These are phyloP conservation scores for Kluyveromyces sp. DNA, from an alignment of 1,139 yeast species.

Conservation along the genomic window DNA sequence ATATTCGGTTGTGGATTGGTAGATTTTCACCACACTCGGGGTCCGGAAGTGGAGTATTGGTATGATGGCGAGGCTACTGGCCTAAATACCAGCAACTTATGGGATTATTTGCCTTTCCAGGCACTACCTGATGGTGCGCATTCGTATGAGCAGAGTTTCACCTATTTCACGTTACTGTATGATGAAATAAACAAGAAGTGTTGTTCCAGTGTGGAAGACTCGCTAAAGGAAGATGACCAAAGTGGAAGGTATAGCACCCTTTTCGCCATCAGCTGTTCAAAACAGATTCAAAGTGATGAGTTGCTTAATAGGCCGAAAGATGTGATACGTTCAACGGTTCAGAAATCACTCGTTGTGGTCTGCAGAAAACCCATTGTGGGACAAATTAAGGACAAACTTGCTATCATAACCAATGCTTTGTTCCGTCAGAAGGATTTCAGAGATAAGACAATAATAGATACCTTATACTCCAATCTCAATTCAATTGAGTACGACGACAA, in stretches of 20 bases:
- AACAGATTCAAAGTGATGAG: slow-evolving; percentile 67
- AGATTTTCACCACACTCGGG: slow-evolving; percentile 88
- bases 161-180: slow-evolving; percentile 80
- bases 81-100: slow-evolving; percentile 33
- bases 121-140: slow-evolving; percentile 97
- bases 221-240: slow-evolving; percentile 30
- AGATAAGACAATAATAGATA: slow-evolving; percentile 60
- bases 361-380: slow-evolving; percentile 81
- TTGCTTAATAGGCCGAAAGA: slow-evolving; percentile 54
- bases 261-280: slow-evolving; percentile 89
- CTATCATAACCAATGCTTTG: slow-evolving; percentile 82
- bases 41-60: slow-evolving; percentile 96
- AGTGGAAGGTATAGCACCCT: slow-evolving; percentile 45
- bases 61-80: slow-evolving; percentile 45
- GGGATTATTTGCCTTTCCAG: slow-evolving; percentile 91
- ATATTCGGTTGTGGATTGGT: slow-evolving; percentile 84
- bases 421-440: slow-evolving; percentile 73
- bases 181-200: slow-evolving; percentile 44
- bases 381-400: slow-evolving; percentile 80
- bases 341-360: slow-evolving; percentile 84
- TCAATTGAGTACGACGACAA: slow-evolving; percentile 46
- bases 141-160: slow-evolving; percentile 83
- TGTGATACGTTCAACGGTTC: slow-evolving; percentile 82
- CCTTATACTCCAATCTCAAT: slow-evolving; percentile 67
- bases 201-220: slow-evolving; percentile 35